Conservation (phyloP, 2,329 filamentous ascomycete genomes). For the Pseudogymnoascus sp. region DNA sequence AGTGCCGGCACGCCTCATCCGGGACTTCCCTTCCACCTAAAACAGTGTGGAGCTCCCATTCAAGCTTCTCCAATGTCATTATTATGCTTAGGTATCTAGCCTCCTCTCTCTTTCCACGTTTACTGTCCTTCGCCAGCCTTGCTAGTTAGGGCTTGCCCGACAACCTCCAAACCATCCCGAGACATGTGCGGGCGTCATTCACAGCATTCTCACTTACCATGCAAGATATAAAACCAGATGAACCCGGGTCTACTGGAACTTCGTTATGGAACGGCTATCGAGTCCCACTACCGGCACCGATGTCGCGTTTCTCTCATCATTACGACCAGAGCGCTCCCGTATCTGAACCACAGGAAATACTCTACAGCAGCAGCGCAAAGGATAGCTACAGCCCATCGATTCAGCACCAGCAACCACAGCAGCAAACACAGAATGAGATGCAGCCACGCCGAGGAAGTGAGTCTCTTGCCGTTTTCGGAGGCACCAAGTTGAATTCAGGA, state of each 20-base stretch:
- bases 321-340: slow-evolving; percentile 6
- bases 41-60: slow-evolving; percentile 9
- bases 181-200: slow-evolving; percentile 6
- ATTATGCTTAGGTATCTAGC: slow-evolving; percentile 10
- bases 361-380: background rate
- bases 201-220: slow-evolving; percentile 11
- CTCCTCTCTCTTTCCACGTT: background rate
- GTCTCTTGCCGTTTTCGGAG: background rate
- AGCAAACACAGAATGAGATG: background rate
- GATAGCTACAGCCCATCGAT: slow-evolving; percentile 1
- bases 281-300: background rate
- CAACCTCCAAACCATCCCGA: background rate
- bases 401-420: background rate
- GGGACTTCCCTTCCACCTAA: slow-evolving; percentile 11
- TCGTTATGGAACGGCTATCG: slow-evolving; percentile 6
- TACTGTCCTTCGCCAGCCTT: background rate
- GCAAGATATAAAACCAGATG: slow-evolving; percentile 10
- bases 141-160: background rate
- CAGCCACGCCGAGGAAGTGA: slow-evolving; percentile 2
- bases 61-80: slow-evolving; percentile 11
- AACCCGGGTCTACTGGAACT: background rate
- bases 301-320: background rate
- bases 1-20: slow-evolving; percentile 10
- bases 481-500: background rate
- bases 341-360: background rate